A percentile compares a stretch with the other conserved stretches of the same genome.
Evolutionary conservation across 78 protist species (phyloP).

Genomic region (Protostelium mycophagum): DNA sequence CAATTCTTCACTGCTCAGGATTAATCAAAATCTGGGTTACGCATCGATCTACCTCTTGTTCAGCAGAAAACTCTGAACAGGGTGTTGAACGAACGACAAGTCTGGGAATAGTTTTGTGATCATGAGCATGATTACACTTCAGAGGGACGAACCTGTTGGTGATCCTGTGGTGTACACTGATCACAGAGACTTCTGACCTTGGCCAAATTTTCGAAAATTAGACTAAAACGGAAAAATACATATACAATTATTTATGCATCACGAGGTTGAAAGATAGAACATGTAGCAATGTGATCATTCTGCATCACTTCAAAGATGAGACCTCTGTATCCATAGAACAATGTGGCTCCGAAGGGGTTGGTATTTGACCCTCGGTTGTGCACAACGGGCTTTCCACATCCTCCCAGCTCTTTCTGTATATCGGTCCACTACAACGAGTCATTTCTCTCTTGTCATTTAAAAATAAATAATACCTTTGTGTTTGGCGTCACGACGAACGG

Average conservation of each 20-base stretch:
- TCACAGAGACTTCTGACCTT: too few species aligned
- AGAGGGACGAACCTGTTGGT: too few species aligned
- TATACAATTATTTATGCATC: too few species aligned
- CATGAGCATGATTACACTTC: too few species aligned
- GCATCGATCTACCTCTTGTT: not conserved
- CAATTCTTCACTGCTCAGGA: not conserved
- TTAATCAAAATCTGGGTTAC: not conserved
- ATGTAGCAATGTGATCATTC: not conserved
- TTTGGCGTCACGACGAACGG: slow-evolving; percentile 2
- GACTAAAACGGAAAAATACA: too few species aligned
- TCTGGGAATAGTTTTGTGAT: too few species aligned
- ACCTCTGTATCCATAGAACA: slow-evolving; percentile 62
- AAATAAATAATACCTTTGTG: slow-evolving; percentile 4
- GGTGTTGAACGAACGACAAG: too few species aligned
- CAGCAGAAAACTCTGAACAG: too few species aligned
- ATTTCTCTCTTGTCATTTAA: not conserved
- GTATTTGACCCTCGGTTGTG: slow-evolving; percentile 54
- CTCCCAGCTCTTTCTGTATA: slow-evolving; percentile 44
- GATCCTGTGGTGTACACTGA: too few species aligned
- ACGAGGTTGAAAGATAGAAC: not conserved
- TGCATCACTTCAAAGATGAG: slow-evolving; percentile 57
- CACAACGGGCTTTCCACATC: slow-evolving; percentile 66
- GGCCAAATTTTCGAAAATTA: too few species aligned
- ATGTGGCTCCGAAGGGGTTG: slow-evolving; percentile 68
- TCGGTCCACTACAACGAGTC: slow-evolving; percentile 49